Base-by-base conservation (phyloP, 208 protist genomes). In the Zelonia costaricensis region DNA sequence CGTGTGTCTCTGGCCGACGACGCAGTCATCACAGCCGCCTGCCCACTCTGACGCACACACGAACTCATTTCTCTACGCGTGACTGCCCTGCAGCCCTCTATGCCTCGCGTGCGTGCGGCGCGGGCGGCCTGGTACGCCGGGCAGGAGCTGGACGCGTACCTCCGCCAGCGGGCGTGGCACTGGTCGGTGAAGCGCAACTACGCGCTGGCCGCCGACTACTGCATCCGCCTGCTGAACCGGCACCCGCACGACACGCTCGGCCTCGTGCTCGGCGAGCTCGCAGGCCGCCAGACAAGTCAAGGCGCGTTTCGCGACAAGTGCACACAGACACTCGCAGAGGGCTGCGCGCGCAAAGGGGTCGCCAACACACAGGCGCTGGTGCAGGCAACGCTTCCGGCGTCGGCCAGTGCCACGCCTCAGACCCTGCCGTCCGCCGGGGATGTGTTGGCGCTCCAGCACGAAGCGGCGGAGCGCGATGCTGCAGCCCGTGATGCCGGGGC, bases 161-260 rank as follows among this genome's bases (percentile, higher is more conserved):
- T 95, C 10, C 78, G 69, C 0, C 64, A 76, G 33, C 80, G 86
- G 10, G 83, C 84, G 30, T 90, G 76, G 79, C 78, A 93, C 54
- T 92, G 84, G 77, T 36, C 77, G 0, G 28, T 66, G 1, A 55
- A 43, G 20, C 56, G 61, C 1, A 91, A 93, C 69, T 91, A 82
- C 53, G 86, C 86, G 8, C 70, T 95, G n/a, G 72, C 89, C 0
- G 76, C 86, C 2, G 89, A 95, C 63, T 95, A 93, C 67, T 68
- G 75, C 28, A 91, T 95, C 56, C 89, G 84, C 8, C 47, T 91
- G 0, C 53, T 95, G 4, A 95, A 93, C 46, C 72, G 75, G 0
- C 76, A 80, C 45, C 74, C 81, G 3, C 67, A 70, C 2, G 86
- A 92, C 56, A 72, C 82, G 23, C 33, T 82, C 10, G 72, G 55